A percentile compares a stretch with the other conserved stretches of the same genome.
phyloP scores from a whole-genome alignment of 2,329 filamentous ascomycete genomes.

The Exophiala bonariae region DNA sequence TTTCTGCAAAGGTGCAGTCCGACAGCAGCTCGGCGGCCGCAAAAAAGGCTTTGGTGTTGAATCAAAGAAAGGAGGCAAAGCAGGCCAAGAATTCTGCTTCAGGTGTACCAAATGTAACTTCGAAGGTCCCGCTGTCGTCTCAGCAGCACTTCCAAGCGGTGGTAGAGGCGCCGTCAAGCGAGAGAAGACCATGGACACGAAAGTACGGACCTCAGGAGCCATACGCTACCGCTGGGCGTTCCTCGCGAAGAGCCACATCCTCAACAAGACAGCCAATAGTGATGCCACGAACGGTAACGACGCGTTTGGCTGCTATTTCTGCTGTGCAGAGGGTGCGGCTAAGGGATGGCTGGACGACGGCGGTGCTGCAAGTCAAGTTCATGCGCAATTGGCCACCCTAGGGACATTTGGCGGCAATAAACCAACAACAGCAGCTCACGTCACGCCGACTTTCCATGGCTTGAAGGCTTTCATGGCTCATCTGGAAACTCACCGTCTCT shows the following conservation, averaged over 20 bases:
- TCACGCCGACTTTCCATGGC: slow-evolving; percentile 38
- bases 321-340: slow-evolving; percentile 38
- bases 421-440: slow-evolving; percentile 3
- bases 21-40: slow-evolving; percentile 33
- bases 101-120: slow-evolving; percentile 44
- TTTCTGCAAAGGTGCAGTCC: slow-evolving; percentile 41
- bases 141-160: slow-evolving; percentile 23
- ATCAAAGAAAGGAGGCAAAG: slow-evolving; percentile 30
- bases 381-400: slow-evolving; percentile 12
- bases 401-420: slow-evolving; percentile 10
- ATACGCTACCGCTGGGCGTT: slow-evolving; percentile 49
- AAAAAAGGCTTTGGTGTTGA: slow-evolving; percentile 35
- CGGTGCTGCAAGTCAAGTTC: background rate
- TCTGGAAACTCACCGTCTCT: slow-evolving; percentile 38
- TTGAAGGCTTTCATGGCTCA: slow-evolving; percentile 45
- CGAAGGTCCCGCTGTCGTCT: slow-evolving; percentile 35
- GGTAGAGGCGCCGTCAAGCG: slow-evolving; percentile 20
- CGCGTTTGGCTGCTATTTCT: slow-evolving; percentile 48
- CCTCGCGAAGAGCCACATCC: slow-evolving; percentile 47
- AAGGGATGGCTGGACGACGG: slow-evolving; percentile 21
- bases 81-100: slow-evolving; percentile 34
- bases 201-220: slow-evolving; percentile 33
- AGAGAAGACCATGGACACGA: slow-evolving; percentile 31
- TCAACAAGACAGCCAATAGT: slow-evolving; percentile 32
- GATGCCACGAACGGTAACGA: slow-evolving; percentile 19